phyloP scores from a whole-genome alignment of 441 rosid species.

The Croton laevigatus region DNA sequence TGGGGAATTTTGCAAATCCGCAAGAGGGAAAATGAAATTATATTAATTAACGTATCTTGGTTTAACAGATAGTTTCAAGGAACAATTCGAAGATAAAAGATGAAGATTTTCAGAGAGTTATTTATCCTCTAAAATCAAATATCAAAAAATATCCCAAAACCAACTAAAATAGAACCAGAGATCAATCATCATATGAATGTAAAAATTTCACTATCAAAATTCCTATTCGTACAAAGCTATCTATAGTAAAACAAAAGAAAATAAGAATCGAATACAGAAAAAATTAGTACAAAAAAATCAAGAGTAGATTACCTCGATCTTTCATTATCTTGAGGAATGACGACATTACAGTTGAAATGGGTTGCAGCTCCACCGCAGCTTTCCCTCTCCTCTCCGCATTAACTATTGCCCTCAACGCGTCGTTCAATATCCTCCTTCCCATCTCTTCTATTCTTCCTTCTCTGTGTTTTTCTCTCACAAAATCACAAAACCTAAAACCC shows the following conservation, averaged over 20 bases:
- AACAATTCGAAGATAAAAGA: background rate
- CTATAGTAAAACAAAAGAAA: background rate
- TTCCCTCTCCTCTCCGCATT: constrained; percentile 85
- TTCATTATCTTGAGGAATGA: constrained; percentile 88
- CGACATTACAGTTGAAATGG: constrained; percentile 80
- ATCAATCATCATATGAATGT: background rate
- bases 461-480: background rate
- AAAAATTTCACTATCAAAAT: background rate
- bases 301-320: constrained; percentile 56
- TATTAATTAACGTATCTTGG: background rate
- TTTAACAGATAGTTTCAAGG: background rate
- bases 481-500: background rate
- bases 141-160: background rate
- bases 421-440: constrained; percentile 87
- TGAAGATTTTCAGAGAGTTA: background rate
- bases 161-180: background rate
- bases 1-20: background rate
- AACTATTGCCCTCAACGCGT: constrained; percentile 79
- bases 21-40: background rate
- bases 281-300: background rate
- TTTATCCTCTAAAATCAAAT: no score
- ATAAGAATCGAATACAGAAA: background rate
- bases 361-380: constrained; percentile 68
- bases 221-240: no score
- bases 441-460: constrained; percentile 35